Conservation (phyloP, 2,329 filamentous ascomycete genomes). For the Metarhizium robertsii region DNA sequence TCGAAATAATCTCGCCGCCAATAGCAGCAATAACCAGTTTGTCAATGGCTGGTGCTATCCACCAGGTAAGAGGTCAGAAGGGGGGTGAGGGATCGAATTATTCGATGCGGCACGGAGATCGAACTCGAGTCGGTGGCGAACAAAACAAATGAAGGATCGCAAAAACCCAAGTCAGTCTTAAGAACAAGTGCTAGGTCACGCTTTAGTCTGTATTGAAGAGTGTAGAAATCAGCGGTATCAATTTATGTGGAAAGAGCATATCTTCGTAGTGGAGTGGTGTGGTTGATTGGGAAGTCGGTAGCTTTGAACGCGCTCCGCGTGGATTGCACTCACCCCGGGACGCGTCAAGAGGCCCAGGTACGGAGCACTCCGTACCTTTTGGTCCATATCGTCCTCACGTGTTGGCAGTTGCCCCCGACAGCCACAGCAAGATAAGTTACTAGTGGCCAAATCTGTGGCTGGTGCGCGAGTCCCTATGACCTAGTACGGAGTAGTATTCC, state of each 20-base stretch:
- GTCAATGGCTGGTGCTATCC: not conserved
- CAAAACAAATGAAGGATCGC: not conserved
- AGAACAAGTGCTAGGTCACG: conserved; percentile 1
- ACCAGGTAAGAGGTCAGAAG: not conserved
- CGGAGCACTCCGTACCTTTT: too few species aligned
- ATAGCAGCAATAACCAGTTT: not conserved
- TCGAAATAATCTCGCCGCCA: conserved; percentile 14
- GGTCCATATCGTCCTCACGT: not conserved
- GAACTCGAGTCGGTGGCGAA: not conserved
- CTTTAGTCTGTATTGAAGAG: not conserved
- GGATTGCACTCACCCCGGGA: conserved; percentile 8
- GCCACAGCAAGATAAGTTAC: too few species aligned
- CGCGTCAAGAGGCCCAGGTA: conserved; percentile 9
- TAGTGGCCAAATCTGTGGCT: not conserved
- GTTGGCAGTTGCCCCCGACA: not conserved
- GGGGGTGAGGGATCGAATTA: not conserved
- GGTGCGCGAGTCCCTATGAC: not conserved
- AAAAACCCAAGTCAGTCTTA: not conserved
- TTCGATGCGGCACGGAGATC: not conserved
- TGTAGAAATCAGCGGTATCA: not conserved
- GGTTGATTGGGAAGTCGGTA: conserved; percentile 2
- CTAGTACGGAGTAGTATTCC: too few species aligned
- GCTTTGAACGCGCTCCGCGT: conserved; percentile 21
- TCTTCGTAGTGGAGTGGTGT: not conserved
- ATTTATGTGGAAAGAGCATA: not conserved